These are phyloP conservation scores for Daedaleopsis sinensis DNA, from an alignment of 768 basidiomycete genomes.

Conservation along the genomic window DNA sequence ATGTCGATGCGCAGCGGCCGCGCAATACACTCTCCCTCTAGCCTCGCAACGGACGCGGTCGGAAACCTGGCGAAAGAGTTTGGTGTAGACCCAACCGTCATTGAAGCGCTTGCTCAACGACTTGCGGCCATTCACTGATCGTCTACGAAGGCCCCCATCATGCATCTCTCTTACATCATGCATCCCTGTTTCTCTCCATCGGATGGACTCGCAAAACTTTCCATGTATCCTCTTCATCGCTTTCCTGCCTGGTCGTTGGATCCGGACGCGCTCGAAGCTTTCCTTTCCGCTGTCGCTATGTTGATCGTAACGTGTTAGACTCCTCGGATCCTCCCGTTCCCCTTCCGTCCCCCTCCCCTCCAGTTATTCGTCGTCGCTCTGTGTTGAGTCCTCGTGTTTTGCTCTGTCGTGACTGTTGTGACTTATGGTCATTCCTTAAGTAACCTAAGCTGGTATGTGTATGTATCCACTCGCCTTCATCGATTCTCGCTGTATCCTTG, in stretches of 20 bases:
- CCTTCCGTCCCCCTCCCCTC: neutral
- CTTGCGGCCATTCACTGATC: slow-evolving; percentile 36
- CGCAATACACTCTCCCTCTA: neutral
- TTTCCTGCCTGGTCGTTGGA: slow-evolving; percentile 14
- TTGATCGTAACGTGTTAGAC: slow-evolving; percentile 23
- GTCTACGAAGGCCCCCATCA: neutral
- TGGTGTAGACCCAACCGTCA: slow-evolving; percentile 68
- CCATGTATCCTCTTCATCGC: slow-evolving; percentile 6
- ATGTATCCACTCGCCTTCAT: slow-evolving; percentile 14
- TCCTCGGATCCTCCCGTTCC: neutral
- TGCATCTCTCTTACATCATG: neutral
- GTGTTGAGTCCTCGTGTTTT: slow-evolving; percentile 18
- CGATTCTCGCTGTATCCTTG: slow-evolving; percentile 14
- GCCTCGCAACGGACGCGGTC: slow-evolving; percentile 33
- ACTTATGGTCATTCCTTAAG: slow-evolving; percentile 5
- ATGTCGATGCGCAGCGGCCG: slow-evolving; percentile 9
- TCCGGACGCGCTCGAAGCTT: slow-evolving; percentile 11
- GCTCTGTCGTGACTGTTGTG: slow-evolving; percentile 16
- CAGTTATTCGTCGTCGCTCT: slow-evolving; percentile 8
- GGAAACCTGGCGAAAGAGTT: slow-evolving; percentile 72
- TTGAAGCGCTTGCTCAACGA: slow-evolving; percentile 68
- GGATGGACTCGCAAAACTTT: slow-evolving; percentile 4
- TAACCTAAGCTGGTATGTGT: slow-evolving; percentile 17
- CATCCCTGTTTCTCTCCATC: slow-evolving; percentile 10
- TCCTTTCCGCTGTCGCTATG: slow-evolving; percentile 20